Evolutionary conservation across 441 rosid genomes (phyloP), one percentile per base, ranked within the genome.

Genomic region (Brassica hybrid): DNA sequence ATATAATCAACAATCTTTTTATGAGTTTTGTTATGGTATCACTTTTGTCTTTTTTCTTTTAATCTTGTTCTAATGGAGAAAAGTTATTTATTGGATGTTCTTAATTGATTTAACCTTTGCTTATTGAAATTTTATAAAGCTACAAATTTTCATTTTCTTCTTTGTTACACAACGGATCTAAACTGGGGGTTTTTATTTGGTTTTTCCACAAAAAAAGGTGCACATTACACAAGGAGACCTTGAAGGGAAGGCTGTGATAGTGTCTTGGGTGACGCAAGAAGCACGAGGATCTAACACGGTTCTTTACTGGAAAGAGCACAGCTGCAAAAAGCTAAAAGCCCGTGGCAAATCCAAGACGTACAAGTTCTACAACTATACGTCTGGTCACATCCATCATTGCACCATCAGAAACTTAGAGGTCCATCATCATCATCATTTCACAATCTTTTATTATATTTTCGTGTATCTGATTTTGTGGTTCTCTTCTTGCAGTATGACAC

Each of bases 201-300:
- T n/a, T 54, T 45, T 38, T 3, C 21, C 17, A 17, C 6, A 68
- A 3, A 52, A 68, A 3, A 52, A 92, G 98, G 96, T 94, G 69
- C 96, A 94, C 60, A 83, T 92, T 81, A 92, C 97, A 57, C 98
- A 90, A 91, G 98, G 98, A 54, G 97, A 94, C 77, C 84, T 73
- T 12, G 89, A 76, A 25, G 97, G 97, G 5, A 88, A 84, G 75
- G 97, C 86, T 52, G 87, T 92, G 80, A 94, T 92, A 63, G 91
- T 94, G 18, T 94, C 98, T 19, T 94, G 98, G 98, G 94, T 94
- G 61, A 94, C 98, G 4, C 71, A 54, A 76, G 85, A 85, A 74
- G 86, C 87, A 54, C 83, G 85, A 16, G 96, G 95, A 52, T 85
- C 97, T 11, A 86, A 73, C 64, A 41, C 10, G 11, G 95, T 94